phyloP scores from a whole-genome alignment of 441 rosid genomes.

The Raphanus hybrid region DNA sequence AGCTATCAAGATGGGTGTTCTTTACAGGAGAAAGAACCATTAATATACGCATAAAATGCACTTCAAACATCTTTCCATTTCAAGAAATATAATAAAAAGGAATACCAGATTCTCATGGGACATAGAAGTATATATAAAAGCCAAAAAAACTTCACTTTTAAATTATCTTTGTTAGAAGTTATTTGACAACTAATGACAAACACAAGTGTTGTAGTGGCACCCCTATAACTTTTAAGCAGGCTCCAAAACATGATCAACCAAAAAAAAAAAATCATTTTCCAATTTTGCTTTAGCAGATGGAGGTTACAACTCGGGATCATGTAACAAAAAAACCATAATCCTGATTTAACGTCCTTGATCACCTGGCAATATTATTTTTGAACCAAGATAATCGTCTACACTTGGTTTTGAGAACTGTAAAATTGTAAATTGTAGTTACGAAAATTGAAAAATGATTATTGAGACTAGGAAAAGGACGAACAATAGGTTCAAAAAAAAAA shows the following conservation, averaged over 20 bases:
- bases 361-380: no score
- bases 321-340: no score
- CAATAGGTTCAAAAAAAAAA: not conserved
- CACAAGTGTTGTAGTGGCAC: constrained; percentile 32
- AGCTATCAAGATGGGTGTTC: not conserved
- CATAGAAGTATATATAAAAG: constrained; percentile 5
- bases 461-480: no score
- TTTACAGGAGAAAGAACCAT: constrained; percentile 18
- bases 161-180: constrained; percentile 25
- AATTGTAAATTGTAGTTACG: not conserved
- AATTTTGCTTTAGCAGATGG: constrained; percentile 30
- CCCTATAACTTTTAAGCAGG: constrained; percentile 23
- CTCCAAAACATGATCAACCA: constrained; percentile 34
- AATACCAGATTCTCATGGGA: constrained; percentile 2
- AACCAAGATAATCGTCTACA: no score
- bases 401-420: no score
- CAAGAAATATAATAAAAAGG: constrained; percentile 1
- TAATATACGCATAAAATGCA: constrained; percentile 10
- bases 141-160: constrained; percentile 3
- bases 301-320: constrained; percentile 16
- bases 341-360: no score
- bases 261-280: constrained; percentile 33
- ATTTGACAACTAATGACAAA: constrained; percentile 22
- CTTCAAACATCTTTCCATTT: constrained; percentile 19
- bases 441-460: no score